A percentile compares a stretch with the other conserved stretches of the same genome.
These are phyloP conservation scores for Entomortierella beljakovae DNA, from an alignment of 192 early-diverging fungal species.

Conservation along the genomic window DNA sequence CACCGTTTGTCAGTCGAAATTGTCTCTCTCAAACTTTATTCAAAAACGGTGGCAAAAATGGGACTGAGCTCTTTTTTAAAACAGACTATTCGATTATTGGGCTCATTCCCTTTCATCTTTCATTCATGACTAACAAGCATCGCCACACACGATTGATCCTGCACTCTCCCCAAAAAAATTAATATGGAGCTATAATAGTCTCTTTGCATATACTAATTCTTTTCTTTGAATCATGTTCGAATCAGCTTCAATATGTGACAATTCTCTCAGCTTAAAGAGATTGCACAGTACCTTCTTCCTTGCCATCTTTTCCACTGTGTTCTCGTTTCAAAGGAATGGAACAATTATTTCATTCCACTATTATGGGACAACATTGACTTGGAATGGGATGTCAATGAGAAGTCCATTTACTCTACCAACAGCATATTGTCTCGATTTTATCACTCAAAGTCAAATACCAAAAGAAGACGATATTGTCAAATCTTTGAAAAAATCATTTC, in stretches of 20 bases:
- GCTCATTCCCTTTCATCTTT: too few relatives aligned
- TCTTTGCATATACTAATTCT: too few relatives aligned
- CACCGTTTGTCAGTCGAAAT: too few relatives aligned
- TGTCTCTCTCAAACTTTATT: too few relatives aligned
- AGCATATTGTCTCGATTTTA: background rate
- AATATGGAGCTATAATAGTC: too few relatives aligned
- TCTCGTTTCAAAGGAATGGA: constrained; percentile 1
- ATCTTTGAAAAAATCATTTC: background rate
- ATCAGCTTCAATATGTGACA: background rate
- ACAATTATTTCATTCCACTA: background rate
- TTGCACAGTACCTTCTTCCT: background rate
- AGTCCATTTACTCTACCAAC: background rate
- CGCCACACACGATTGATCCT: too few relatives aligned
- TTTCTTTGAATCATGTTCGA: too few relatives aligned
- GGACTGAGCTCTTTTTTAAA: too few relatives aligned
- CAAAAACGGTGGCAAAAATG: too few relatives aligned
- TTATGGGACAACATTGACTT: background rate
- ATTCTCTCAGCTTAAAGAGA: background rate
- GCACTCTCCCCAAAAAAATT: too few relatives aligned
- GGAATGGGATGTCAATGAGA: background rate
- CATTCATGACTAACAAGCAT: too few relatives aligned
- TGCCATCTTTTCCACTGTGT: background rate
- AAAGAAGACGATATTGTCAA: background rate
- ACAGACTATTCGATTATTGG: too few relatives aligned
- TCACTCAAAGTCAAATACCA: background rate